phyloP scores from a whole-genome alignment of 2,329 filamentous ascomycete genomes.

The Hymenoscyphus repandus region DNA sequence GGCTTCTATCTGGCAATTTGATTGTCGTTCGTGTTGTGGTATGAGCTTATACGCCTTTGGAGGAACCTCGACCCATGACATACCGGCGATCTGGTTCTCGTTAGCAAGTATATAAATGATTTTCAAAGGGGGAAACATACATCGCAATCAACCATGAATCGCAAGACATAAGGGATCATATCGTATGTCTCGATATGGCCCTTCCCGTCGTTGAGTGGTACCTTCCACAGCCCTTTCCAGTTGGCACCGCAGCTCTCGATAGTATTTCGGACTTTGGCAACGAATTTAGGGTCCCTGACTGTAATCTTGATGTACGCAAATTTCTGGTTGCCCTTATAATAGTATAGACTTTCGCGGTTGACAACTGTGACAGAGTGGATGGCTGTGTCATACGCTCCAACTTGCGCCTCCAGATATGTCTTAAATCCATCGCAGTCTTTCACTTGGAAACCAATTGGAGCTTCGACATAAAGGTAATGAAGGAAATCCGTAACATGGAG shows the following conservation, averaged over 20 bases:
- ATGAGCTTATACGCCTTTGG: constrained; percentile 69
- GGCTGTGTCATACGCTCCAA: constrained; percentile 66
- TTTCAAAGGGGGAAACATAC: constrained; percentile 37
- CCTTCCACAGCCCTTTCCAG: constrained; percentile 86
- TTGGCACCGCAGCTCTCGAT: constrained; percentile 77
- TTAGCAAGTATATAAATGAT: constrained; percentile 10
- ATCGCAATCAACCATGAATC: constrained; percentile 97
- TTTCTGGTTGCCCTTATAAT: constrained; percentile 89
- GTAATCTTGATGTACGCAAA: constrained; percentile 92
- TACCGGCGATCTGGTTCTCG: constrained; percentile 65
- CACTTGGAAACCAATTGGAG: constrained; percentile 74
- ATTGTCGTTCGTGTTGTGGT: constrained; percentile 62
- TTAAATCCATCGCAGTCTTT: constrained; percentile 76
- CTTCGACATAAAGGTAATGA: constrained; percentile 92
- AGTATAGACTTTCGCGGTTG: constrained; percentile 85
- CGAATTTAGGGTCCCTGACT: constrained; percentile 81
- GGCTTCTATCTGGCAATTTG: constrained; percentile 95
- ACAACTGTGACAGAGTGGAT: constrained; percentile 79
- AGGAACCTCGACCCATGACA: constrained; percentile 94
- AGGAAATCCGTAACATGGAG: constrained; percentile 93
- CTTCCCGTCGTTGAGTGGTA: constrained; percentile 41
- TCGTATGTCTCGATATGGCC: constrained; percentile 85
- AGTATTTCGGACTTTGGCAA: constrained; percentile 66
- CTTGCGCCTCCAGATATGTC: constrained; percentile 70
- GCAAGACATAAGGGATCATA: constrained; percentile 87